Conservation (phyloP, 2,329 filamentous ascomycete genomes). For the Calycina marina region DNA sequence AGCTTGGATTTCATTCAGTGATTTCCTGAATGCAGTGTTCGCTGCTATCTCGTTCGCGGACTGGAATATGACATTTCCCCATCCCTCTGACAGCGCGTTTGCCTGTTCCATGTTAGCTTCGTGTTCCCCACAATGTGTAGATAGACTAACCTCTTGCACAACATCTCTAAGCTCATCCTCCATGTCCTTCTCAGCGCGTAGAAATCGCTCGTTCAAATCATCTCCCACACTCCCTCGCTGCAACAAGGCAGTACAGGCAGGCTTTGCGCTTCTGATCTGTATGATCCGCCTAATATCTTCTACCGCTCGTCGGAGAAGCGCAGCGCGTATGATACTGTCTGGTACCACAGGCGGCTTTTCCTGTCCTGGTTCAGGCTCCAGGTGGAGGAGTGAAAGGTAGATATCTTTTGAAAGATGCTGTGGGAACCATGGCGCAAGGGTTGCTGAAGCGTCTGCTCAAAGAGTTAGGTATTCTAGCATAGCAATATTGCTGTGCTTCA, state of each 20-base stretch:
- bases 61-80: conserved; percentile 94
- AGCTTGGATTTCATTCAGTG: conserved; percentile 59
- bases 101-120: conserved; percentile 41
- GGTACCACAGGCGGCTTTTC: conserved; percentile 60
- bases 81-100: conserved; percentile 74
- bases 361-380: conserved; percentile 44
- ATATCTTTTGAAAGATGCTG: conserved; percentile 84
- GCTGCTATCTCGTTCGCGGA: conserved; percentile 90
- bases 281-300: conserved; percentile 91
- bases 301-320: conserved; percentile 73
- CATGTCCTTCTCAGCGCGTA: conserved; percentile 91
- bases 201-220: conserved; percentile 86
- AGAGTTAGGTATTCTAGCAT: conserved; percentile 37
- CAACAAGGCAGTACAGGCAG: conserved; percentile 67
- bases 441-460: conserved; percentile 68
- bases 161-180: conserved; percentile 92
- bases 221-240: conserved; percentile 90
- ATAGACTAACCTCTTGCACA: conserved; percentile 60
- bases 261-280: conserved; percentile 76
- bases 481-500: conserved; percentile 2
- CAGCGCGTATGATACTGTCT: conserved; percentile 74
- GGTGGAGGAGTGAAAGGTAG: conserved; percentile 82
- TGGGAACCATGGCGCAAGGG: conserved; percentile 88
- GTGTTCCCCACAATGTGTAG: not conserved
- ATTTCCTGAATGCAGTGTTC: conserved; percentile 62